Evolutionary conservation across 2,329 filamentous ascomycete species (phyloP).

Genomic region (Verticillium nubilum): DNA sequence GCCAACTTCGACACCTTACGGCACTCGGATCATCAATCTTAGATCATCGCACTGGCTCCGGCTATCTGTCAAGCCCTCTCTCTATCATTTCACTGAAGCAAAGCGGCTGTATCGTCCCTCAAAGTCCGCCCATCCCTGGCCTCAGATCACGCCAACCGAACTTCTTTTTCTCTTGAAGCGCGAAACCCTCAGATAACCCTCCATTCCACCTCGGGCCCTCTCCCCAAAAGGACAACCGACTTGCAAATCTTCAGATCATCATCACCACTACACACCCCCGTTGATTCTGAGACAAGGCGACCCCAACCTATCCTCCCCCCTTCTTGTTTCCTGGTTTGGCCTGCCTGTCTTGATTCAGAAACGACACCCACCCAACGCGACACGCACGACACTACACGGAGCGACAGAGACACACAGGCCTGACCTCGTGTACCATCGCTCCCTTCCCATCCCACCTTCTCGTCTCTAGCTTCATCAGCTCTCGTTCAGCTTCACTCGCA

Average conservation of each 20-base stretch:
- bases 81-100: background rate
- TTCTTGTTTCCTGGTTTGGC: background rate
- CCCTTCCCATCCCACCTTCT: background rate
- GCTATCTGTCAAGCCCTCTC: background rate
- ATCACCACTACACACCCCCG: background rate
- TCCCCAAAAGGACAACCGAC: background rate
- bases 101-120: background rate
- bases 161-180: background rate
- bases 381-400: background rate
- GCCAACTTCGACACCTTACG: background rate
- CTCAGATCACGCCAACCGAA: background rate
- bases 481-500: background rate
- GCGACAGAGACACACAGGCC: no score
- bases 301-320: background rate
- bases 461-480: background rate
- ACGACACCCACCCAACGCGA: no score
- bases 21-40: background rate
- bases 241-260: background rate
- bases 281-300: conserved; percentile 3
- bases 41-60: no score
- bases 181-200: conserved; percentile 1
- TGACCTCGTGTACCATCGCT: background rate
- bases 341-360: background rate
- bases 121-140: background rate
- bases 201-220: background rate